Evolutionary conservation across 164 flowering plant species (phyloP).

Genomic region (Echeveria elegans): DNA sequence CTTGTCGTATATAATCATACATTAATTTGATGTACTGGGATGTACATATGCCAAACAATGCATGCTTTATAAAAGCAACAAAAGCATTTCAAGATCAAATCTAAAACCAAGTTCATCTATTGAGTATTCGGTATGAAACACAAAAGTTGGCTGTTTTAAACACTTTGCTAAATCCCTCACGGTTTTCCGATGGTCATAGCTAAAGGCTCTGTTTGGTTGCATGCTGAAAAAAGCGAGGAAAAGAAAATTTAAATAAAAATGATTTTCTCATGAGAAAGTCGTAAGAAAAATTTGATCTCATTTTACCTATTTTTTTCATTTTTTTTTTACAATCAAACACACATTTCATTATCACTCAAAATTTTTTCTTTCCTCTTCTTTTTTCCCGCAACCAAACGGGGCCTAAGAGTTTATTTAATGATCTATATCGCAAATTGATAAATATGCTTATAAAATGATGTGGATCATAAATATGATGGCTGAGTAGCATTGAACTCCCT

Average conservation of each 20-base stretch:
- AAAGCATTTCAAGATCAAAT: conserved; percentile 4
- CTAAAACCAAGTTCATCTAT: not conserved
- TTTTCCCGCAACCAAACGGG: no score
- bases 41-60: conserved; percentile 4
- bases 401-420: no score
- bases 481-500: no score
- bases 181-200: not conserved
- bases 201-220: not conserved
- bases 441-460: not conserved
- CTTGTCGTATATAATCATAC: not conserved
- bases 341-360: no score
- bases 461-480: no score
- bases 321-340: no score
- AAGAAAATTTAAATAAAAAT: no score
- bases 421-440: not conserved
- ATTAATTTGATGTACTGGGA: not conserved
- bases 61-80: conserved; percentile 4
- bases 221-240: no score
- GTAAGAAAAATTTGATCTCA: no score
- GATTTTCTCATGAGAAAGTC: no score
- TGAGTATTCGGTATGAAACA: conserved; percentile 1
- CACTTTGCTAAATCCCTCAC: not conserved
- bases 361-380: no score
- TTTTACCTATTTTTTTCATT: no score
- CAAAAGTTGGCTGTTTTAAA: not conserved